phyloP scores from a whole-genome alignment of 2,329 filamentous ascomycete genomes.

The Helotiales sp. region DNA sequence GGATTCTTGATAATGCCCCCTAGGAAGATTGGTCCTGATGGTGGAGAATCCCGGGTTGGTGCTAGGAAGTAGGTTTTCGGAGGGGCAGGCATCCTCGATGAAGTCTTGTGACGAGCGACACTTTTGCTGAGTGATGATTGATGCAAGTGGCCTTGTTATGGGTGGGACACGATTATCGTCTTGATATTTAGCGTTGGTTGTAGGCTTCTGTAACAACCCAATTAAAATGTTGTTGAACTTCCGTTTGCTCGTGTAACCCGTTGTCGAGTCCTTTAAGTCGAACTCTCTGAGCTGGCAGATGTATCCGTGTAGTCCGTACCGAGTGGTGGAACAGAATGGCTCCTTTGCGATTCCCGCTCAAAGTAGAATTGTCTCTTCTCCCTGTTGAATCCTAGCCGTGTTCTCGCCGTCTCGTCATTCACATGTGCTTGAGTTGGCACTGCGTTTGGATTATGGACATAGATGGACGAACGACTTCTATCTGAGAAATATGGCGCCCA shows the following conservation, averaged over 20 bases:
- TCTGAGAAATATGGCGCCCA: conserved; percentile 9
- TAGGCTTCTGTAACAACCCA: too few relatives aligned
- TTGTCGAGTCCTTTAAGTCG: not conserved
- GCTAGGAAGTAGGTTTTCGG: conserved; percentile 19
- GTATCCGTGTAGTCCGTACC: not conserved
- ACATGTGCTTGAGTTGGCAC: conserved; percentile 5
- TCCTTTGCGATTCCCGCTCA: not conserved
- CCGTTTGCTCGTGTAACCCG: not conserved
- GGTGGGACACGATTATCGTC: too few relatives aligned
- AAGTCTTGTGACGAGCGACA: not conserved
- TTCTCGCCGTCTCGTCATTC: not conserved
- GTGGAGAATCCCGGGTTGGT: conserved; percentile 8
- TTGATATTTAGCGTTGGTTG: too few relatives aligned
- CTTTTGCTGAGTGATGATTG: too few relatives aligned
- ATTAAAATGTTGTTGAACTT: not conserved
- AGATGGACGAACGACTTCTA: conserved; percentile 10
- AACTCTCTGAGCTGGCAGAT: conserved; percentile 6
- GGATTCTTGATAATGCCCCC: conserved; percentile 20
- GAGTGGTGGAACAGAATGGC: not conserved
- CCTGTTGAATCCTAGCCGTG: conserved; percentile 4
- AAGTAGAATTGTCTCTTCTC: conserved; percentile 1
- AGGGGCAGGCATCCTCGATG: not conserved
- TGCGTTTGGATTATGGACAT: conserved; percentile 15
- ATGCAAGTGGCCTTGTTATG: too few relatives aligned
- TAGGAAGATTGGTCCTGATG: conserved; percentile 15